phyloP scores from a whole-genome alignment of 2,329 filamentous ascomycete genomes.

The Stachybotrys chlorohalonatus region DNA sequence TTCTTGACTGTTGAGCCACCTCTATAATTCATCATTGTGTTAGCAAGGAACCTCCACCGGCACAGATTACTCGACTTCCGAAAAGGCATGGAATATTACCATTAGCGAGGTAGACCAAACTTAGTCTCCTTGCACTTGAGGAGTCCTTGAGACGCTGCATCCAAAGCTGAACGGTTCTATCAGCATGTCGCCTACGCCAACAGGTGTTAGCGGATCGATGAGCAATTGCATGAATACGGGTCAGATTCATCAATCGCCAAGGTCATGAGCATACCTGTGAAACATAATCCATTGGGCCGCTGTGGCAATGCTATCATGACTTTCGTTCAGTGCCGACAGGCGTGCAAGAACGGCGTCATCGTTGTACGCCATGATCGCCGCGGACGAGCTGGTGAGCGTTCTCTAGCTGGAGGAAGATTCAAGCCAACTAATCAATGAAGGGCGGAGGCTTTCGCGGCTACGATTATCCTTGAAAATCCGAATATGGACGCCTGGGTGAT shows the following conservation, averaged over 20 bases:
- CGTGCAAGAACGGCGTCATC: conserved; percentile 94
- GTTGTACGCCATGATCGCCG: conserved; percentile 70
- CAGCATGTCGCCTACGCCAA: conserved; percentile 68
- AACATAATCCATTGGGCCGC: conserved; percentile 99
- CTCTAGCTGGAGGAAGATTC: neutral
- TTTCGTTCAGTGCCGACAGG: conserved; percentile 91
- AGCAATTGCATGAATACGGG: neutral
- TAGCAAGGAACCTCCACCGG: conserved; percentile 1
- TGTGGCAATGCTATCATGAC: conserved; percentile 91
- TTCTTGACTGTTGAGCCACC: conserved; percentile 93
- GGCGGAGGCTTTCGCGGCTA: neutral
- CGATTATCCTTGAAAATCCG: neutral
- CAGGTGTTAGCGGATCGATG: conserved; percentile 2
- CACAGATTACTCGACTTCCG: neutral
- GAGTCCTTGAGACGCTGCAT: conserved; percentile 82
- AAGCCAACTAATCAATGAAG: neutral
- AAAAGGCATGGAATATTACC: conserved; percentile 39
- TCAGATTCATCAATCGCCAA: neutral
- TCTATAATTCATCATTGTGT: conserved; percentile 42
- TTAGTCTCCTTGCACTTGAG: conserved; percentile 74
- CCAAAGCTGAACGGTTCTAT: conserved; percentile 88
- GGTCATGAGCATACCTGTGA: conserved; percentile 58
- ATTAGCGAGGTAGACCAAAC: conserved; percentile 90
- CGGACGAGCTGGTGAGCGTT: neutral
- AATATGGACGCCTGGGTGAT: neutral